These are phyloP conservation scores for Spathaspora girioi DNA, from an alignment of 805 yeast genomes.

Conservation along the genomic window DNA sequence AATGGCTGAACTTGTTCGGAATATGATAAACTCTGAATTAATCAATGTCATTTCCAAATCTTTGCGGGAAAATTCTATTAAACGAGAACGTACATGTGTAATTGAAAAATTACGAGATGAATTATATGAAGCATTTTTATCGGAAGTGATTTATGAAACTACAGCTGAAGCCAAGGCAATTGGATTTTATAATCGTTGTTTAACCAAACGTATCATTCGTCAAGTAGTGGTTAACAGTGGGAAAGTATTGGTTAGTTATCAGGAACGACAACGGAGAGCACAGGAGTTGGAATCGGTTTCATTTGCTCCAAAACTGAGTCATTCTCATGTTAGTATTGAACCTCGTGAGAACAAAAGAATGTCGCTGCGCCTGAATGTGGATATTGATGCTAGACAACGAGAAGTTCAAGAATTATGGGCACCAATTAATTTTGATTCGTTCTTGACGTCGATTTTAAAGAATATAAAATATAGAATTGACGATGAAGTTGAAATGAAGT, in stretches of 20 bases:
- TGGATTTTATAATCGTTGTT: constrained; percentile 21
- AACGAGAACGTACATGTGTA: constrained; percentile 17
- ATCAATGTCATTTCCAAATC: constrained; percentile 20
- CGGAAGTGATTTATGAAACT: constrained; percentile 48
- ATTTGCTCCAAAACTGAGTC: constrained; percentile 17
- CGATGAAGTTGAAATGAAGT: constrained; percentile 22
- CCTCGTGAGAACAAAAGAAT: constrained; percentile 5
- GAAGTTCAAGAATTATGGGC: constrained; percentile 44
- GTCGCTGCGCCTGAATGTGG: constrained; percentile 7
- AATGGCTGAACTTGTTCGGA: constrained; percentile 16
- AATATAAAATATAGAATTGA: constrained; percentile 21
- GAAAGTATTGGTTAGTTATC: constrained; percentile 18
- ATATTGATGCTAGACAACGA: constrained; percentile 23
- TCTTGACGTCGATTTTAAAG: constrained; percentile 26
- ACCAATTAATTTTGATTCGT: constrained; percentile 37
- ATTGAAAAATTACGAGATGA: constrained; percentile 45
- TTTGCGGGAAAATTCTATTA: constrained; percentile 16
- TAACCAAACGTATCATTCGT: constrained; percentile 28
- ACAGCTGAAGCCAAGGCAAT: constrained; percentile 46
- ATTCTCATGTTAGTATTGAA: no score
- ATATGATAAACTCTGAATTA: constrained; percentile 23
- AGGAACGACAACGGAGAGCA: constrained; percentile 25
- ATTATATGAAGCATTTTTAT: constrained; percentile 56
- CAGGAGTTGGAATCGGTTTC: constrained; percentile 24
- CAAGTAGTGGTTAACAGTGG: constrained; percentile 22